phyloP scores from a whole-genome alignment of 2,329 filamentous ascomycete genomes.

The Fusarium illudens region DNA sequence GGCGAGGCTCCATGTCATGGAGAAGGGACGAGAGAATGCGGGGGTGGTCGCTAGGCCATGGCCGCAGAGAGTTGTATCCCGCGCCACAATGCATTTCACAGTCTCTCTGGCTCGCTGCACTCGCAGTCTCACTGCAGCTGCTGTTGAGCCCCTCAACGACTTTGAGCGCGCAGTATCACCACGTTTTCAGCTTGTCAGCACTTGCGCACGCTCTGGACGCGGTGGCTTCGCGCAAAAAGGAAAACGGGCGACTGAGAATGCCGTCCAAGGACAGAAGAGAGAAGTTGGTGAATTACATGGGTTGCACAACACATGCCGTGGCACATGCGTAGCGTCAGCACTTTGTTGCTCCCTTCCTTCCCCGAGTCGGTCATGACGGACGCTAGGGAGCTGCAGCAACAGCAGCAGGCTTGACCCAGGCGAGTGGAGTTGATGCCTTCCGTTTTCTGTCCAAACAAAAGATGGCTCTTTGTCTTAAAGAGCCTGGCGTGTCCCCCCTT shows the following conservation, averaged over 20 bases:
- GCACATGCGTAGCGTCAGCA: conserved; percentile 23
- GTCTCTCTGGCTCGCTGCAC: too few species aligned
- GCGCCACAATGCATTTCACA: too few species aligned
- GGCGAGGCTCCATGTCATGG: background rate
- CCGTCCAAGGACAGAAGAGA: background rate
- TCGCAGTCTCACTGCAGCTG: background rate
- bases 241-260: background rate
- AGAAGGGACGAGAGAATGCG: background rate
- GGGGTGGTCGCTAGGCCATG: background rate
- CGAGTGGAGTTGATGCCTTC: conserved; percentile 5
- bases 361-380: background rate
- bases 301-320: conserved; percentile 16
- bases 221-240: background rate
- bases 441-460: conserved; percentile 19
- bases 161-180: background rate
- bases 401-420: too few species aligned
- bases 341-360: conserved; percentile 14
- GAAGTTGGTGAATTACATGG: background rate
- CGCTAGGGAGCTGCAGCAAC: conserved; percentile 5
- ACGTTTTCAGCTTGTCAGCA: conserved; percentile 20
- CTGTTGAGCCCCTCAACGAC: background rate
- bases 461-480: conserved; percentile 1
- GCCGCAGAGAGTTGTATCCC: background rate
- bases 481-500: background rate
- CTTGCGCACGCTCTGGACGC: conserved; percentile 2